Percentiles rank a stretch among this genome's conserved stretches.
Evolutionary conservation across 345 rosid genomes (phyloP).

Genomic region (Hevea brasiliensis): DNA sequence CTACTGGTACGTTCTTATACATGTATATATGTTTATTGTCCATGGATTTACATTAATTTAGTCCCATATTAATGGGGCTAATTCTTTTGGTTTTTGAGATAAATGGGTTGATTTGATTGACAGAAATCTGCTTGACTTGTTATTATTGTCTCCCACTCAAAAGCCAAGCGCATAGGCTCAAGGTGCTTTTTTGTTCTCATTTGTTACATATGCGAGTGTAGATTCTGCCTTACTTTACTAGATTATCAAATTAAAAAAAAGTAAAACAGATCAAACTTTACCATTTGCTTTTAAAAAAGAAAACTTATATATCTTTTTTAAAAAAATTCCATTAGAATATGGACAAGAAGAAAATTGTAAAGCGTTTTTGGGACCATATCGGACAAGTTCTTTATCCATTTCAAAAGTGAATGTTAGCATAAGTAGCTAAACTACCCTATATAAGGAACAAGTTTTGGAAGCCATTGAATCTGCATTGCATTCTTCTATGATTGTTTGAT

Average conservation of each 20-base stretch:
- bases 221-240: conserved; percentile 14
- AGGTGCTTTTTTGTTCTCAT: conserved; percentile 21
- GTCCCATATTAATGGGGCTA: neutral
- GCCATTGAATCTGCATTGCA: neutral
- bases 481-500: conserved; percentile 5
- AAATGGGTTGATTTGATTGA: conserved; percentile 35
- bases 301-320: too few relatives aligned
- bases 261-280: conserved; percentile 17
- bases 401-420: conserved; percentile 16
- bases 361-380: neutral
- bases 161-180: conserved; percentile 22
- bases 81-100: conserved; percentile 19
- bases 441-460: neutral
- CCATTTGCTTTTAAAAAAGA: conserved; percentile 15
- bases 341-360: conserved; percentile 32
- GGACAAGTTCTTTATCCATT: conserved; percentile 16
- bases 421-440: conserved; percentile 20
- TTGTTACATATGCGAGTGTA: neutral
- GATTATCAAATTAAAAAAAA: conserved; percentile 2
- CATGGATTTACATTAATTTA: neutral
- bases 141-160: conserved; percentile 35
- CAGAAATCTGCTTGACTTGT: conserved; percentile 28
- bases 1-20: conserved; percentile 25
- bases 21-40: neutral
- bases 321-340: conserved; percentile 35